Conservation (phyloP, 2,329 filamentous ascomycete genomes). For the Neocatenulostroma microsporum region DNA sequence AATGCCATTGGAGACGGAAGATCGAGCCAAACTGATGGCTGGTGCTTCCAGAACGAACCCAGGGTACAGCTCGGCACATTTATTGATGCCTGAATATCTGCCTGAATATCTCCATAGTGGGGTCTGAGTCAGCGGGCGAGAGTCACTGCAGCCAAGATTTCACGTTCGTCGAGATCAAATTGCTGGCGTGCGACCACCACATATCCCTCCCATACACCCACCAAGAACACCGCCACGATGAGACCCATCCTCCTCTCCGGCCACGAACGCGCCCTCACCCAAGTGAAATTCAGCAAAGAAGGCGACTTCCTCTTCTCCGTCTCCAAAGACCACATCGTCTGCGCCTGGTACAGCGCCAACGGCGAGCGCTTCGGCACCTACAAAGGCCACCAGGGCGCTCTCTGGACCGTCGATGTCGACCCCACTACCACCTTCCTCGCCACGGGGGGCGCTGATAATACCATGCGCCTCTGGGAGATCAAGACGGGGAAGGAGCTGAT, state of each 20-base stretch:
- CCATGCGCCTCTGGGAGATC: slow-evolving; percentile 93
- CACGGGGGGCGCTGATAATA: slow-evolving; percentile 95
- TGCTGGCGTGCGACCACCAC: not conserved
- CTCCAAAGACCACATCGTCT: slow-evolving; percentile 92
- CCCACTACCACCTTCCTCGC: slow-evolving; percentile 86
- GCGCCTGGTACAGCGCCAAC: slow-evolving; percentile 95
- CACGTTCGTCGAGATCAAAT: not conserved
- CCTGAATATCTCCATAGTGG: no score
- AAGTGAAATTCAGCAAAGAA: slow-evolving; percentile 67
- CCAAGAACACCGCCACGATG: slow-evolving; percentile 54
- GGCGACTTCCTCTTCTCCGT: slow-evolving; percentile 96
- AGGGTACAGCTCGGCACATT: no score
- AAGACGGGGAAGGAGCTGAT: slow-evolving; percentile 88
- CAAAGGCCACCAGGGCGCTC: slow-evolving; percentile 90
- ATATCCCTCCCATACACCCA: not conserved
- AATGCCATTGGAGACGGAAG: no score
- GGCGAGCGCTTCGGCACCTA: slow-evolving; percentile 96
- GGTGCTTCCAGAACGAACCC: no score
- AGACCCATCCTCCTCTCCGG: slow-evolving; percentile 92
- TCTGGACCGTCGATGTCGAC: slow-evolving; percentile 98
- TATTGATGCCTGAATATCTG: no score
- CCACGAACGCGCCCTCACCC: slow-evolving; percentile 50
- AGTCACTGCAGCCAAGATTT: not conserved
- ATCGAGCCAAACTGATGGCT: no score
- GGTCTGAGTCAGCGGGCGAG: no score